A percentile compares a stretch with the other conserved stretches of the same genome.
These are phyloP conservation scores for Quercus engelmannii DNA, from an alignment of 306 rosid species.

Conservation along the genomic window DNA sequence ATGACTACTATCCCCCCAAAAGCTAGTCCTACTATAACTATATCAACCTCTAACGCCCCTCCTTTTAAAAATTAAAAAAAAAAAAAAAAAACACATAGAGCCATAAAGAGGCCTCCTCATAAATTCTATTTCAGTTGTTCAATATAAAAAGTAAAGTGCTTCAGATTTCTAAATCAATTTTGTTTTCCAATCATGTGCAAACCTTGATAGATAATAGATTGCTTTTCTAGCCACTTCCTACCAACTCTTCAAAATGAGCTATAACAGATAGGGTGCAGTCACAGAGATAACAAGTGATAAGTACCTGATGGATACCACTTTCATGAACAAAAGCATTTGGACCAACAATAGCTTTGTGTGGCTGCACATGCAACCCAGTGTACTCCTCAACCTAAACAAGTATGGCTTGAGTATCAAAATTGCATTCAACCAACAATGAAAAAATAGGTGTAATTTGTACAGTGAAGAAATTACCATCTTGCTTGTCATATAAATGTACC, in stretches of 20 bases:
- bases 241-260: background rate
- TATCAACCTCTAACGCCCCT: too few species aligned
- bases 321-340: slow-evolving; percentile 97
- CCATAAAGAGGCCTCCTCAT: too few species aligned
- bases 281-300: background rate
- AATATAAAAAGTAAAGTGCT: too few species aligned
- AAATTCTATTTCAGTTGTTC: too few species aligned
- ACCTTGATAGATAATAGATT: background rate
- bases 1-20: too few species aligned
- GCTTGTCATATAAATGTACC: slow-evolving; percentile 76
- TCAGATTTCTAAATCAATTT: too few species aligned
- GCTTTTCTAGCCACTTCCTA: background rate
- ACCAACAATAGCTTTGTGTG: slow-evolving; percentile 97
- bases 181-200: background rate
- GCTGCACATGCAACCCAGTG: slow-evolving; percentile 86
- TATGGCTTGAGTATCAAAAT: background rate
- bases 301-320: slow-evolving; percentile 98
- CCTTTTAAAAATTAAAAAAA: too few species aligned
- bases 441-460: background rate
- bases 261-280: background rate
- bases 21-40: too few species aligned
- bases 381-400: slow-evolving; percentile 78
- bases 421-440: background rate
- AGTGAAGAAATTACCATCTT: slow-evolving; percentile 59
- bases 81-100: too few species aligned